Evolutionary conservation across 345 rosid genomes (phyloP).

Genomic region (Microthlaspi erraticum): DNA sequence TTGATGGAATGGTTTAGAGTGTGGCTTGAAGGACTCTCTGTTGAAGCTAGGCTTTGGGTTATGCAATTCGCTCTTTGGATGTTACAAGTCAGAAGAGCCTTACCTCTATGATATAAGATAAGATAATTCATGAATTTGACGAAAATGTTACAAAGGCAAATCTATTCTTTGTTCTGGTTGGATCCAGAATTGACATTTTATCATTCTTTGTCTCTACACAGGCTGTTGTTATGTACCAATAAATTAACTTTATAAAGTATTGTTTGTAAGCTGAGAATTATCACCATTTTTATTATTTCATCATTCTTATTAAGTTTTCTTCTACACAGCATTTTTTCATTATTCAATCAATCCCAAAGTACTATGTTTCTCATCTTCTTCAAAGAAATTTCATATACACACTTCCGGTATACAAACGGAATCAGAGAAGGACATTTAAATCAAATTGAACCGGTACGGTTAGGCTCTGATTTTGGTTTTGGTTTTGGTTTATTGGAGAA

Average conservation of each 20-base stretch:
- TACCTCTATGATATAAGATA: conserved; percentile 45
- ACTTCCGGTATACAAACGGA: background rate
- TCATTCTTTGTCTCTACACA: conserved; percentile 39
- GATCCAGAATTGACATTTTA: conserved; percentile 23
- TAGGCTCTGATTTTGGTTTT: background rate
- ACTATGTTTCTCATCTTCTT: background rate
- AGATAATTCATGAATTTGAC: background rate
- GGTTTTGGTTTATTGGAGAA: background rate
- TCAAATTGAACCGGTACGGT: conserved; percentile 5
- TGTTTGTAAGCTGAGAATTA: background rate
- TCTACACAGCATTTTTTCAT: background rate
- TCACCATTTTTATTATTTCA: background rate
- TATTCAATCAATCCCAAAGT: background rate
- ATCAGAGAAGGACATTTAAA: background rate
- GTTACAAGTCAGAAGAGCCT: conserved; percentile 62
- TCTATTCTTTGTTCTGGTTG: conserved; percentile 32
- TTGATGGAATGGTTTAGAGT: conserved; percentile 51
- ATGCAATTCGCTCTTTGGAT: conserved; percentile 76
- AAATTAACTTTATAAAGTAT: conserved; percentile 16
- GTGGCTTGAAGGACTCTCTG: conserved; percentile 65
- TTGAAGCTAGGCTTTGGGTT: conserved; percentile 68
- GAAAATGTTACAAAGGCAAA: conserved; percentile 8
- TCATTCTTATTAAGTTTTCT: background rate
- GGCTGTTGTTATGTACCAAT: conserved; percentile 21
- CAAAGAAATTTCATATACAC: background rate